Conservation (phyloP, 768 basidiomycete species). For the Lentinula sp. region DNA sequence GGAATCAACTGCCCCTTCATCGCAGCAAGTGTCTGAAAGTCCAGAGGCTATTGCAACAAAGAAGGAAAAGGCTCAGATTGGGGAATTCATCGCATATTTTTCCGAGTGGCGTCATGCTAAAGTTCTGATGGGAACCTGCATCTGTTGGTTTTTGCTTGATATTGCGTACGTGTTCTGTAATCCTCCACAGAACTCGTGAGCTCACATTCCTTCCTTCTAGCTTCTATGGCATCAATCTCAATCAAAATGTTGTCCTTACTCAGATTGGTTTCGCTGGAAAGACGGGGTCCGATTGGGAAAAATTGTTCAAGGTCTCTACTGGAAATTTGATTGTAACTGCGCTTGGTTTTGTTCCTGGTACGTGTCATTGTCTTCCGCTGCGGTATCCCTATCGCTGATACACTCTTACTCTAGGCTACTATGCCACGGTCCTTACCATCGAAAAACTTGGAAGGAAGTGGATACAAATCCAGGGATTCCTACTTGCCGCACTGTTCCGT, state of each 20-base stretch:
- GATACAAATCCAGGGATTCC: constrained; percentile 74
- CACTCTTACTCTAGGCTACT: constrained; percentile 48
- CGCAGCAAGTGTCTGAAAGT: constrained; percentile 3
- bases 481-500: constrained; percentile 65
- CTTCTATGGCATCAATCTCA: constrained; percentile 70
- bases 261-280: constrained; percentile 64
- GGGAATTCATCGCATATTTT: constrained; percentile 64
- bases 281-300: constrained; percentile 52
- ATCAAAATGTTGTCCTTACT: constrained; percentile 73
- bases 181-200: neutral
- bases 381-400: neutral
- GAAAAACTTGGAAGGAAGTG: constrained; percentile 69
- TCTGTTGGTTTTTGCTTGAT: constrained; percentile 74
- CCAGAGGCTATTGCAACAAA: constrained; percentile 11
- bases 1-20: neutral
- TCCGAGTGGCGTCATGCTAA: constrained; percentile 67
- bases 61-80: constrained; percentile 8
- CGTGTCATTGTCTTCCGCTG: neutral
- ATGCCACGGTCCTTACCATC: constrained; percentile 59
- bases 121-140: constrained; percentile 58
- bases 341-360: constrained; percentile 73
- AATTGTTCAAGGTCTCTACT: constrained; percentile 59
- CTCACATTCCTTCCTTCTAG: constrained; percentile 21
- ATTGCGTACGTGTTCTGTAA: constrained; percentile 41
- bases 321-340: constrained; percentile 70